These are phyloP conservation scores for Scheffersomyces lignosus DNA, from an alignment of 805 yeast species.

Conservation along the genomic window DNA sequence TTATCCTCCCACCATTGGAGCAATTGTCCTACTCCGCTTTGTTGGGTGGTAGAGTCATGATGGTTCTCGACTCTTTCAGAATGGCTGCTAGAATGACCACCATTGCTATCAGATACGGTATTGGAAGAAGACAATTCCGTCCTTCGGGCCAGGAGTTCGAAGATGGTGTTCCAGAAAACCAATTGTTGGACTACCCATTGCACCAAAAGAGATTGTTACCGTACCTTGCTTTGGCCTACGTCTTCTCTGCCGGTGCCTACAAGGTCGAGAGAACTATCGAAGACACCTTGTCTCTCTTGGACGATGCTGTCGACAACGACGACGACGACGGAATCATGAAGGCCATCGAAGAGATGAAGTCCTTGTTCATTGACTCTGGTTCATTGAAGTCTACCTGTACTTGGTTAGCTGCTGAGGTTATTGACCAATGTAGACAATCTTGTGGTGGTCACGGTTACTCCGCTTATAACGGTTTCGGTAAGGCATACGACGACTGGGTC, in stretches of 20 bases:
- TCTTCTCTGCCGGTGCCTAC: constrained; percentile 69
- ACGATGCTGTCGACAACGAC: constrained; percentile 50
- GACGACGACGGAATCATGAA: constrained; percentile 44
- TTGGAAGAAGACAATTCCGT: constrained; percentile 83
- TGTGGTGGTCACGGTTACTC: constrained; percentile 98
- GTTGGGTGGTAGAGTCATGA: constrained; percentile 83
- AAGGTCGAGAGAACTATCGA: constrained; percentile 57
- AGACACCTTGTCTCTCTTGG: constrained; percentile 52
- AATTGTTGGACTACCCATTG: constrained; percentile 80
- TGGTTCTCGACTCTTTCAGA: constrained; percentile 85
- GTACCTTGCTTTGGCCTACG: constrained; percentile 75
- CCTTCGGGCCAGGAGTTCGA: constrained; percentile 15
- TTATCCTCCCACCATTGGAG: constrained; percentile 78
- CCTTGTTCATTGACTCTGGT: constrained; percentile 80
- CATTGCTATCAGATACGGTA: constrained; percentile 85
- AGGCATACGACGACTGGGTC: constrained; percentile 90
- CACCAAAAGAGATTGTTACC: constrained; percentile 90
- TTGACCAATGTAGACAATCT: constrained; percentile 88
- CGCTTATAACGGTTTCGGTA: constrained; percentile 88
- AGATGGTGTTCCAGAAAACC: constrained; percentile 52
- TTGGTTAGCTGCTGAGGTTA: constrained; percentile 77
- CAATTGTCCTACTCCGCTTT: constrained; percentile 88
- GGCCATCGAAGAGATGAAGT: constrained; percentile 65
- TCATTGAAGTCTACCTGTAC: constrained; percentile 87
- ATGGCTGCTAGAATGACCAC: constrained; percentile 77